phyloP scores from a whole-genome alignment of 2,329 filamentous ascomycete species.

The Didymella glomerata region DNA sequence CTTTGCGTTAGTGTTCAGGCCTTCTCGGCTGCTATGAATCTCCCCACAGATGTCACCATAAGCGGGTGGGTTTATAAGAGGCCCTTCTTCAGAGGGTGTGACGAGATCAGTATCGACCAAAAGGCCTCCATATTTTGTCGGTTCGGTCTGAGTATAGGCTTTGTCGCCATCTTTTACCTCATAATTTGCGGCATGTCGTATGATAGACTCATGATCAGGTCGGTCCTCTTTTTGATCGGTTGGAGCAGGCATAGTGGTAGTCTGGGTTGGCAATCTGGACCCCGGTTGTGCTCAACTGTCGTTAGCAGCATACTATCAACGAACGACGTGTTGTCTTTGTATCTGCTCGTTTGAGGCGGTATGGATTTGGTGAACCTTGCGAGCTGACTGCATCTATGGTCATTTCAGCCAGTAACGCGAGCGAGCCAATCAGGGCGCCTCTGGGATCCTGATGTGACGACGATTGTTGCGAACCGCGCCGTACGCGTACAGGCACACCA shows the following conservation, averaged over 20 bases:
- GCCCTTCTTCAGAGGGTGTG: background rate
- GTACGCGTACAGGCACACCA: background rate
- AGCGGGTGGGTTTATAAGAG: background rate
- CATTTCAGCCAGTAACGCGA: background rate
- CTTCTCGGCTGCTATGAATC: background rate
- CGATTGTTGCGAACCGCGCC: background rate
- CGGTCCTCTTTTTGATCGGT: background rate
- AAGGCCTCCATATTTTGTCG: background rate
- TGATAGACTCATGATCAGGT: background rate
- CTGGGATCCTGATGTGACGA: background rate
- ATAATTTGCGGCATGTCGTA: background rate
- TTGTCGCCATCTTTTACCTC: background rate
- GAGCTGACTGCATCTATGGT: background rate
- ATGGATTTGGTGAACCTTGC: background rate
- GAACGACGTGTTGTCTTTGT: background rate
- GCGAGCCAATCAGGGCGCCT: background rate
- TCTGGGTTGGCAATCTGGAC: background rate
- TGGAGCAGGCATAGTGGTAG: background rate
- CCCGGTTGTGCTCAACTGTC: background rate
- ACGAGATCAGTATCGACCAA: background rate
- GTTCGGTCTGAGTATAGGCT: background rate
- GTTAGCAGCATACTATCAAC: background rate
- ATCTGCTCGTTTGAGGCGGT: background rate
- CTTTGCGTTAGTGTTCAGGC: background rate
- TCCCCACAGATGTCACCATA: background rate